Evolutionary conservation across 2,329 filamentous ascomycete genomes (phyloP).

Genomic region (Alternaria panax): DNA sequence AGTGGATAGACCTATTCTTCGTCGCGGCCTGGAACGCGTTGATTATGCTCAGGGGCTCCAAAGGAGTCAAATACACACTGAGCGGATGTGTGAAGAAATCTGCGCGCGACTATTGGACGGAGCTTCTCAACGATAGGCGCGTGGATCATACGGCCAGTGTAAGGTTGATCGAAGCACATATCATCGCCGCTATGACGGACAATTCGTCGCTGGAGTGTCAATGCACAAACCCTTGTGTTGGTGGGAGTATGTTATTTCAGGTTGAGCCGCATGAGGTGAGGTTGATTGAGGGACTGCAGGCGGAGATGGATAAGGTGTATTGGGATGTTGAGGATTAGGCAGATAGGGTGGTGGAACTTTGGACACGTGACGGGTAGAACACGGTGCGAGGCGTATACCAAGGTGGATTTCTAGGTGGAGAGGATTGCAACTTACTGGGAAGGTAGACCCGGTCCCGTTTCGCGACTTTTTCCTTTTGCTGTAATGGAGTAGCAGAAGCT

Average conservation of each 20-base stretch:
- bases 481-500: background rate
- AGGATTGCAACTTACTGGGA: background rate
- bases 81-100: conserved; percentile 25
- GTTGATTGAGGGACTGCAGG: conserved; percentile 11
- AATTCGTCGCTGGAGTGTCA: conserved; percentile 3
- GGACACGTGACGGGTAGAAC: no score
- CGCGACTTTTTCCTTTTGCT: background rate
- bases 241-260: background rate
- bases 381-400: background rate
- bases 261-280: conserved; percentile 6
- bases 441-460: background rate
- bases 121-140: conserved; percentile 3
- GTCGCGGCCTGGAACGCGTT: conserved; percentile 10
- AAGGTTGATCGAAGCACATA: background rate
- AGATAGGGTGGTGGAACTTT: background rate
- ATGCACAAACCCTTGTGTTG: conserved; percentile 17
- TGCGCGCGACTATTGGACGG: conserved; percentile 17
- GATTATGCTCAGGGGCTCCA: background rate
- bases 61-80: background rate
- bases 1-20: conserved; percentile 25
- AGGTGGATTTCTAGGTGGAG: background rate
- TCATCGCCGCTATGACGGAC: background rate
- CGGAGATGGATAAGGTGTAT: conserved; percentile 10
- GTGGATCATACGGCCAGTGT: background rate
- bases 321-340: conserved; percentile 18